Base-by-base conservation (phyloP, 2,329 filamentous ascomycete species). In the Diaporthe longicolla region DNA sequence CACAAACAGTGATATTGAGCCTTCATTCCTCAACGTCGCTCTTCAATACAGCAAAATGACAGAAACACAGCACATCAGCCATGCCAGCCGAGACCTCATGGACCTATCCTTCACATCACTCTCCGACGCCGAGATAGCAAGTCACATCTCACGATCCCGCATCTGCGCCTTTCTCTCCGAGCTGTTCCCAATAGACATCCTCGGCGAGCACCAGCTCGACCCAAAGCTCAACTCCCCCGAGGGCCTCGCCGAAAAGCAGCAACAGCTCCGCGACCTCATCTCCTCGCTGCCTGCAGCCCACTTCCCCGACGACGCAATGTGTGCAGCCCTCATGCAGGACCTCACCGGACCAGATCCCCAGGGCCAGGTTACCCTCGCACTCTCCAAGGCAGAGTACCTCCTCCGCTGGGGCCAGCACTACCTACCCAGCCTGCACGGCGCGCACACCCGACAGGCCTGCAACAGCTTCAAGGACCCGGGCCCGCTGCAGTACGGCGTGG, bases 401-500 rank as follows among this genome's bases (percentile, higher is more conserved):
- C 4, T 50, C 3, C 84, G 81, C 79, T 92, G 90, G 90, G 90
- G 90, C 10, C 78, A 79, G 7, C 89, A 92, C 79, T 92, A 89
- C 78, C 84, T 92, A 8, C 87, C 87, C 0, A 89, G 88, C 9
- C 82, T 91, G 1, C 86, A 88, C 35, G 85, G 87, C 74, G 89
- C 90, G 0, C 89, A 92, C 76, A 82, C 84, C 1, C 84, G 86
- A 32, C 90, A 92, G 79, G 81, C 88, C 13, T 91, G 90, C 82
- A 91, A 90, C 78, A 88, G 87, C 0, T 92, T 91, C 85, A 91
- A 91, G 78, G 90, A 92, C 74, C 82, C 87, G 0, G 90, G 90
- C 0, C 88, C 90, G 5, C 84, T 89, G 9, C 83, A 85, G 75
- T 92, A 91, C 77, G 86, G 89, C 21, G 77, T 77, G 0, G 79